A percentile compares a stretch with the other conserved stretches of the same genome.
These are phyloP conservation scores for Akanthomyces lecanii DNA, from an alignment of 2,329 filamentous ascomycete genomes.

Conservation along the genomic window DNA sequence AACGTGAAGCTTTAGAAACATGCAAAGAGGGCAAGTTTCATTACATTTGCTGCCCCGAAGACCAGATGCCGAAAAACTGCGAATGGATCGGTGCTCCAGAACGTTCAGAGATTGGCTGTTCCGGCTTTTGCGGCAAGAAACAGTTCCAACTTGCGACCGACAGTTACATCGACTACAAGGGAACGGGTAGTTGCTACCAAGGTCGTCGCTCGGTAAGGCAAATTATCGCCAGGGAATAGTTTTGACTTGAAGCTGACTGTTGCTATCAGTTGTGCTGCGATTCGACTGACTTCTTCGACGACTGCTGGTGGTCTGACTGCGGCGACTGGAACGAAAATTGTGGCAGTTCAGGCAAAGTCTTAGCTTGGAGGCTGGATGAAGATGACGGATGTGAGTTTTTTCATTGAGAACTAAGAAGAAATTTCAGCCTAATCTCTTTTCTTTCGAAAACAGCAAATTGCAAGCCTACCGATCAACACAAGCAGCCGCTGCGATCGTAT, in stretches of 20 bases:
- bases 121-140: constrained; percentile 17
- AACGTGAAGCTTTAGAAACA: background rate
- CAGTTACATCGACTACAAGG: constrained; percentile 17
- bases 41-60: constrained; percentile 28
- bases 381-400: background rate
- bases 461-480: background rate
- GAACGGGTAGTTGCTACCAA: constrained; percentile 16
- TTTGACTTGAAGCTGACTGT: background rate
- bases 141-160: constrained; percentile 21
- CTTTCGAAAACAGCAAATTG: background rate
- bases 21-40: constrained; percentile 25
- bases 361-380: background rate
- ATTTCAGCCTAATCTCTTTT: background rate
- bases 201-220: constrained; percentile 7
- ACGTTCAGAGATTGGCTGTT: constrained; percentile 22
- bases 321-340: background rate
- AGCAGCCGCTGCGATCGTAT: background rate
- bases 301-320: constrained; percentile 25
- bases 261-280: constrained; percentile 22
- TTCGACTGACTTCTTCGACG: constrained; percentile 20
- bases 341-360: background rate
- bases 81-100: constrained; percentile 25
- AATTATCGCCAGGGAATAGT: background rate
- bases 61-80: constrained; percentile 26
- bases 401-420: background rate